Conservation (phyloP, 257 asterid genomes). For the Solanum paucissectum region DNA sequence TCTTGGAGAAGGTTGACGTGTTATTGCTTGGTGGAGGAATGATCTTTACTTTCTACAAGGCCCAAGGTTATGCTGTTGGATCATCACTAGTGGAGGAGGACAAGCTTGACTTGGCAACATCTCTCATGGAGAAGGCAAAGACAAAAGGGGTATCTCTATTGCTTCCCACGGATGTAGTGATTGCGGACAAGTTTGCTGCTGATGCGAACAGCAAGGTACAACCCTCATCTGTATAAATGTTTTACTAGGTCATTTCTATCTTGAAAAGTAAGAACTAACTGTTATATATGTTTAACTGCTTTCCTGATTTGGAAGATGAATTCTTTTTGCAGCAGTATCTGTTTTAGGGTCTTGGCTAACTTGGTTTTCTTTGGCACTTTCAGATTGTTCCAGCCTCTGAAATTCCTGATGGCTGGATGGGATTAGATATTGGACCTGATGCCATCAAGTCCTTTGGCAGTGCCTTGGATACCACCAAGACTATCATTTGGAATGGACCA, state of each 20-base stretch:
- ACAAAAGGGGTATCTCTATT: constrained; percentile 60
- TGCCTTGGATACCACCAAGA: constrained; percentile 55
- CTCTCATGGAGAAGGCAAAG: constrained; percentile 71
- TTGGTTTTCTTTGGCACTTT: not conserved
- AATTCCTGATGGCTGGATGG: constrained; percentile 93
- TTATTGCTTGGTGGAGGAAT: constrained; percentile 84
- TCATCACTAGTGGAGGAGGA: constrained; percentile 77
- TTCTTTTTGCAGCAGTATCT: not conserved
- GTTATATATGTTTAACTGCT: not conserved
- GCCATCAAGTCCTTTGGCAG: constrained; percentile 54
- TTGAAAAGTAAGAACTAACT: not conserved
- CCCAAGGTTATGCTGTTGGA: constrained; percentile 69
- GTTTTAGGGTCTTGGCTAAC: not conserved
- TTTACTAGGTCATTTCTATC: not conserved
- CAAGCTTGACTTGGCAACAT: constrained; percentile 66
- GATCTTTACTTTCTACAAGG: constrained; percentile 80
- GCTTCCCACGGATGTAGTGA: constrained; percentile 67
- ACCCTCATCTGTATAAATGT: not conserved
- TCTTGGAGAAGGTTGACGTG: constrained; percentile 55
- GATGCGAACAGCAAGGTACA: constrained; percentile 81
- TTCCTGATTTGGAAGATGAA: not conserved
- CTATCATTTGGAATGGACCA: constrained; percentile 81
- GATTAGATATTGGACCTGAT: constrained; percentile 79
- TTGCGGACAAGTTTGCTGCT: constrained; percentile 70
- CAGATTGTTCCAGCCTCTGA: constrained; percentile 67